A percentile compares a stretch with the other conserved stretches of the same genome.
Evolutionary conservation across 1,284 basidiomycete genomes (phyloP).

Genomic region (Cryptococcus deneoformans): DNA sequence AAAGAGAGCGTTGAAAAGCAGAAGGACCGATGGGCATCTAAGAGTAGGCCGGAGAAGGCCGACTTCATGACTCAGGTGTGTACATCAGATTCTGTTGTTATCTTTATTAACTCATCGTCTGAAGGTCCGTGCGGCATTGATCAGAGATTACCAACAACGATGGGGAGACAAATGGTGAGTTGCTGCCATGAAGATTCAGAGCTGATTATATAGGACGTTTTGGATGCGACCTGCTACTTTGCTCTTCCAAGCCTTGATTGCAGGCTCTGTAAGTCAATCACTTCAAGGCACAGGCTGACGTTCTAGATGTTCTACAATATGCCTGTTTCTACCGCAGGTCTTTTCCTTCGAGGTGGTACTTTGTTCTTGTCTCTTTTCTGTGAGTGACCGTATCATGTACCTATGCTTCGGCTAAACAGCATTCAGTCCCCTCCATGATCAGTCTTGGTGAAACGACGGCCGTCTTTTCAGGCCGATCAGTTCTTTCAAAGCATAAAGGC

Average conservation of each 20-base stretch:
- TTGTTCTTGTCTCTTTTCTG: slow-evolving; percentile 52
- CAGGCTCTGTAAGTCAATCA: slow-evolving; percentile 56
- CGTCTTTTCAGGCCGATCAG: slow-evolving; percentile 67
- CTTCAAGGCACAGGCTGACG: not conserved
- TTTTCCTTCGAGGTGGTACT: slow-evolving; percentile 78
- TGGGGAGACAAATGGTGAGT: slow-evolving; percentile 36
- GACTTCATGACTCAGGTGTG: slow-evolving; percentile 26
- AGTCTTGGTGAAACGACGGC: slow-evolving; percentile 66
- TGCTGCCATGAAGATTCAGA: no score
- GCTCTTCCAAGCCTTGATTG: slow-evolving; percentile 43
- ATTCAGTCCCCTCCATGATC: slow-evolving; percentile 49
- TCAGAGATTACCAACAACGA: slow-evolving; percentile 38
- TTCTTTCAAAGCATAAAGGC: slow-evolving; percentile 57
- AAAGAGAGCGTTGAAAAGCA: slow-evolving; percentile 15
- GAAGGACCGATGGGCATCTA: slow-evolving; percentile 27
- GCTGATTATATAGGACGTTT: slow-evolving; percentile 11
- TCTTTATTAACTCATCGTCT: not conserved
- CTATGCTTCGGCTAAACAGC: not conserved
- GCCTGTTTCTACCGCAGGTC: slow-evolving; percentile 62
- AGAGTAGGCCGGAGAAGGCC: slow-evolving; percentile 24
- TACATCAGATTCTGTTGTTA: no score
- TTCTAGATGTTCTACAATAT: slow-evolving; percentile 61
- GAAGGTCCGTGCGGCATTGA: slow-evolving; percentile 27
- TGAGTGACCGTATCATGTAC: slow-evolving; percentile 4
- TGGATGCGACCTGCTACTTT: slow-evolving; percentile 40